Base-by-base conservation (phyloP, 768 basidiomycete species). In the Coprinellus micaceus region DNA sequence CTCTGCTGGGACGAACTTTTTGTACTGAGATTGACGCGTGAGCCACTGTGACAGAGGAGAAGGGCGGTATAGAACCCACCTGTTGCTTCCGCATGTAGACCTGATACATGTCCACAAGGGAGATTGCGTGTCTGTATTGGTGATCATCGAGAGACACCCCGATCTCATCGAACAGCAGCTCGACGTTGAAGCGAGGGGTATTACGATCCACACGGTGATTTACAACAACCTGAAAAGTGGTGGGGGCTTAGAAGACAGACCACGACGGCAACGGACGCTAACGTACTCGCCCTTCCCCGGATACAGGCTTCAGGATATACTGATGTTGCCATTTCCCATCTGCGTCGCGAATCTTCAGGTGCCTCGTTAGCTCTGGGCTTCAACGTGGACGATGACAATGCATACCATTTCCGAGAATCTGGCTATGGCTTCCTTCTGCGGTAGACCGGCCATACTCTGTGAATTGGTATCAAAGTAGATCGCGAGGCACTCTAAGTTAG, bases 381-480 rank as follows among this genome's bases (percentile, higher is more conserved):
- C n/a, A 43, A 7, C n/a, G 41, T 43, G 17, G 17, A 43, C 41
- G 37, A 33, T 26, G 30, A 39, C 21, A 17, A 25, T 15, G 45
- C 37, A 25, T 57, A 90, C 92, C 81, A 93, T 85, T 11, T 82
- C 78, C 44, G 81, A 83, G 66, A 98, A 92, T 59, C 79, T 85
- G 57, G 82, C 75, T 52, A 90, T 77, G 15, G 86, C 85, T 57
- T 92, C 86, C n/a, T 69, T 67, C 17, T 78, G 76, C 47, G 82
- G 74, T 19, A 85, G 76, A 45, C 84, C 89, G 33, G 86, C 82
- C 73, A 98, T 83, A 62, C 86, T 91, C 17, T 76, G 71, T 2
- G 90, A 82, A 67, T 99, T 95, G 0, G 97, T 98, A 68, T 99
- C 91, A 63, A 98, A 98, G 69, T 99, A 99, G 2, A 94, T 71